Evolutionary conservation across 345 rosid species (phyloP), one percentile per base, ranked within the genome.

Genomic region (Balakata baccata): DNA sequence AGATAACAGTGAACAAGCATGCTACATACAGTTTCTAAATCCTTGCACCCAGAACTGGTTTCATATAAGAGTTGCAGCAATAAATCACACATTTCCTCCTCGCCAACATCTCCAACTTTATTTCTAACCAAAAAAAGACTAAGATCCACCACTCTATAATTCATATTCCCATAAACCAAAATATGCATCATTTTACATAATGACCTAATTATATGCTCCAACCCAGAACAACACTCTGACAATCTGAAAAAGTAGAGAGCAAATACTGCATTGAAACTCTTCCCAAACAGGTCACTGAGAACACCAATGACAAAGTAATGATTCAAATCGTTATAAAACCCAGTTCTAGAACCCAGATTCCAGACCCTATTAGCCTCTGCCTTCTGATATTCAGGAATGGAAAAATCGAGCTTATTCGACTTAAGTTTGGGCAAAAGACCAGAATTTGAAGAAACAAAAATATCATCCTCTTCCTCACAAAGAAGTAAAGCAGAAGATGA

Each of bases 1-100:
- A 85, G 6, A 59, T 85, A 87, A 76, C 80, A 85, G 69, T 81
- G 79, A 12, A 83, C 74, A 52, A 87, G 78, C 72, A 85, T 87
- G 51, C 79, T 78, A 65, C 63, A 75, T 11, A 81, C 78, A 0
- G 77, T 75, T 77, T 80, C 81, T 34, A 87, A 71, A 76, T 75
- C 81, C 70, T 3, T 37, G 58, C 37, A 83, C 63, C 83, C 85
- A 41, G 9, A 69, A 74, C 77, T 79, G 45, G 87, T 79, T 65
- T 83, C 83, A 17, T 68, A 75, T 18, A 87, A 68, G 46, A 74
- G 75, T 62, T 75, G 61, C n/a, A 81, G 47, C 16, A 83, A 25
- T 16, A 79, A 69, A 64, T 63, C 34, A 47, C 65, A 60, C 0
- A 77, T 77, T 54, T 64, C 80, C 41, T 86, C 64, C 38, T 59